A percentile compares a stretch with the other conserved stretches of the same genome.
Conservation (phyloP, 208 protist genomes). For the Leishmania mexicana region DNA sequence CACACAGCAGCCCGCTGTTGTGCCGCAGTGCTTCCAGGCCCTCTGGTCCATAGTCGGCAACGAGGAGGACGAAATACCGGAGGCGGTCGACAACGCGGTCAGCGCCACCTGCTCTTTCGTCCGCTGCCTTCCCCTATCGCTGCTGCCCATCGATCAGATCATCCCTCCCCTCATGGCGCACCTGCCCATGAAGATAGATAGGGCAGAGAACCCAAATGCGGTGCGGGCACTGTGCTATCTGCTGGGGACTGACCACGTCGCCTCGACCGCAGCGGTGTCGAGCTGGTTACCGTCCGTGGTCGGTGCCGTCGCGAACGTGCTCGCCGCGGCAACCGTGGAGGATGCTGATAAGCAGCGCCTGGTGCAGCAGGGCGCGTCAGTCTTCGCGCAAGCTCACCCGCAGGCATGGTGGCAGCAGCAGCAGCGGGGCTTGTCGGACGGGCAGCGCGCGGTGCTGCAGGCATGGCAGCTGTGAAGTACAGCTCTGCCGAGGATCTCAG, state of each 20-base stretch:
- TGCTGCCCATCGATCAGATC: constrained; percentile 37
- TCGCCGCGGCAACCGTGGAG: constrained; percentile 52
- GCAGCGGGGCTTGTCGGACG: constrained; percentile 20
- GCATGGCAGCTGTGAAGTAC: constrained; percentile 30
- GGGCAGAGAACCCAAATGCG: constrained; percentile 76
- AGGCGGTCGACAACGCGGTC: constrained; percentile 86
- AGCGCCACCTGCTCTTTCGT: constrained; percentile 83
- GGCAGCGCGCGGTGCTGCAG: constrained; percentile 42
- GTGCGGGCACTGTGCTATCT: constrained; percentile 54
- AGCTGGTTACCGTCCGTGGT: constrained; percentile 46
- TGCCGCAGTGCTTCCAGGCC: constrained; percentile 38
- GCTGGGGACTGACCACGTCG: constrained; percentile 20
- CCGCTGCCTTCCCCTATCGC: constrained; percentile 40
- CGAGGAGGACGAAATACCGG: constrained; percentile 61
- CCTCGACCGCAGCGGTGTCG: constrained; percentile 23
- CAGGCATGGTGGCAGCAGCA: constrained; percentile 42
- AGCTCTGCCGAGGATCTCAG: neutral
- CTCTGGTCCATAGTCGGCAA: constrained; percentile 42
- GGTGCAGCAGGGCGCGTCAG: constrained; percentile 31
- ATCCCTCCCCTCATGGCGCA: constrained; percentile 54
- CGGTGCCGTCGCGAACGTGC: constrained; percentile 39
- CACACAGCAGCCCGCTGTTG: constrained; percentile 15
- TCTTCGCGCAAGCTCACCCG: constrained; percentile 32
- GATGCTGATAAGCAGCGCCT: constrained; percentile 56
- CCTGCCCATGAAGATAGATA: constrained; percentile 83